Base-by-base conservation (phyloP, 2,329 filamentous ascomycete genomes). In the Chaetomium globosum region DNA sequence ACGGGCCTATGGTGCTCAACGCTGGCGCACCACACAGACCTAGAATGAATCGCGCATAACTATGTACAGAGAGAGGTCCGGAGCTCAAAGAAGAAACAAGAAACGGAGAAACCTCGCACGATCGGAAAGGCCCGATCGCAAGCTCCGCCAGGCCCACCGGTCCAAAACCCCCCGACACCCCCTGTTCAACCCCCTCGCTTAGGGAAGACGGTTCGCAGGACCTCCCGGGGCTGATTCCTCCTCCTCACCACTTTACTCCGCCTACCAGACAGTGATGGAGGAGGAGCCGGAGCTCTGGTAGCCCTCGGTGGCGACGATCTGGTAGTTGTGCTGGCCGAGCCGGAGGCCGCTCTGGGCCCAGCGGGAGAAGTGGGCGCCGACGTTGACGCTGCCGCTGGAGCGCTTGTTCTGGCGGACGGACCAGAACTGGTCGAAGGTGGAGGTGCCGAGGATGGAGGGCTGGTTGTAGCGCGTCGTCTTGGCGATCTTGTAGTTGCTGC, bases 271-370 rank as follows among this genome's bases (percentile, higher is more conserved):
- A 3, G n/a, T 36, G 53, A 55, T 33, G 30, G 30, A 28, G 4
- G 49, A 52, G 7, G 49, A 28, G 23, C 49, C 49, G 10, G 21
- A 26, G 59, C 67, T 68, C 67, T 67, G 65, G 72, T 83, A 82
- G 0, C 81, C 81, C 73, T 83, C 82, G 1, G 80, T 82, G 4
- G 81, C 81, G 13, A 83, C 73, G 68, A 85, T 83, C 78, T 80
- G 79, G 74, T 84, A 84, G 73, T 84, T 76, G 71, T 80, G 78
- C 53, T 69, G 74, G 4, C 82, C 82, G 16, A 84, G 69, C 58
- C 75, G 76, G 73, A 83, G 71, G n/a, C 82, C 82, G 39, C 71
- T 67, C 63, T 75, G 73, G 13, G 73, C 72, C 83, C 83, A 85
- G 12, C 81, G 82, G 68, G 80, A 76, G 69, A 85, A 84, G 73